phyloP scores from a whole-genome alignment of 2,329 filamentous ascomycete genomes.

The Mollisia scopiformis region DNA sequence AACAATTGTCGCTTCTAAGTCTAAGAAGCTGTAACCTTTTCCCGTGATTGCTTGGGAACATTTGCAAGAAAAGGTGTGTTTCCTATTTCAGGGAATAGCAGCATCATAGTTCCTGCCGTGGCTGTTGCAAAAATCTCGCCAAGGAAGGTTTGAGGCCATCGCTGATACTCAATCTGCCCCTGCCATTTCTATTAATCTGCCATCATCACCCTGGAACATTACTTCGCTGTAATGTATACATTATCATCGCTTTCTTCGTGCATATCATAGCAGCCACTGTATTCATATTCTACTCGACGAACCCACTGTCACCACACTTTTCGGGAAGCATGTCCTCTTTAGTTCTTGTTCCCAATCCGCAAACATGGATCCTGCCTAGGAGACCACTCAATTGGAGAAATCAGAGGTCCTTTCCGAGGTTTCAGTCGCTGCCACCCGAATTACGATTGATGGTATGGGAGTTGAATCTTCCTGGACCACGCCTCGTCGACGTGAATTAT shows the following conservation, averaged over 20 bases:
- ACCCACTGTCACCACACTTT: background rate
- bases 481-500: background rate
- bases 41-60: too few species aligned
- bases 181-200: background rate
- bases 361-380: background rate
- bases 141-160: background rate
- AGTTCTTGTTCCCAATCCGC: background rate
- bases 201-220: background rate
- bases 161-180: background rate
- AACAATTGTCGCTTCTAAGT: too few species aligned
- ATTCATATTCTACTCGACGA: background rate
- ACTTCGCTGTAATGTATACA: too few species aligned
- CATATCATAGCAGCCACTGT: background rate
- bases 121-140: too few species aligned
- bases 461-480: background rate
- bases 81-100: too few species aligned
- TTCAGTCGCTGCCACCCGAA: constrained; percentile 2
- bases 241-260: background rate
- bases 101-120: too few species aligned
- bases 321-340: background rate
- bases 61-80: too few species aligned
- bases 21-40: too few species aligned
- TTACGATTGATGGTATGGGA: constrained; percentile 3
- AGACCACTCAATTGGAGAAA: background rate
- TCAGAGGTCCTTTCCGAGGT: background rate